Evolutionary conservation across 139 green algal species (phyloP).

Genomic region (Auxenochlorella pyrenoidosa): DNA sequence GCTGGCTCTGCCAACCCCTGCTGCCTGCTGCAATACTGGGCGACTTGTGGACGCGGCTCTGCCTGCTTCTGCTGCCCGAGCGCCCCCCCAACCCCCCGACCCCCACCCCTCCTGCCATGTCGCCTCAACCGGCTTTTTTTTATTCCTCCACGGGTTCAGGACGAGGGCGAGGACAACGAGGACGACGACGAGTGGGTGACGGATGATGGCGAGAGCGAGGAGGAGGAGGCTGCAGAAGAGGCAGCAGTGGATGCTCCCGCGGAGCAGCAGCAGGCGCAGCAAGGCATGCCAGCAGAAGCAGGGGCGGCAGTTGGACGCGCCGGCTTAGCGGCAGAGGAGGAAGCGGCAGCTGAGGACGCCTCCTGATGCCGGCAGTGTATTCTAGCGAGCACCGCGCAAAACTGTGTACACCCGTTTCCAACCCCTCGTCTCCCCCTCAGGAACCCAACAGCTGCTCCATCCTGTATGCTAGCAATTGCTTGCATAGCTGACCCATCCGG

Average conservation of each 20-base stretch:
- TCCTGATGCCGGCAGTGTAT: no score
- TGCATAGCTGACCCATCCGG: no score
- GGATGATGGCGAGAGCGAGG: conserved; percentile 19
- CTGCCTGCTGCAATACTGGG: no score
- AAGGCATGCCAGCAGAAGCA: neutral
- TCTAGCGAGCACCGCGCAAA: neutral
- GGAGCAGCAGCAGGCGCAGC: neutral
- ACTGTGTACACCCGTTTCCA: no score
- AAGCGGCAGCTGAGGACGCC: neutral
- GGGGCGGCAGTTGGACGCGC: neutral
- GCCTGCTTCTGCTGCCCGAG: neutral
- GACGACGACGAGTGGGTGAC: conserved; percentile 24
- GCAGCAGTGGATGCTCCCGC: neutral
- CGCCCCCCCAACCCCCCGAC: no score
- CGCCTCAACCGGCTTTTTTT: no score
- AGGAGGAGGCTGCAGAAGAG: conserved; percentile 20
- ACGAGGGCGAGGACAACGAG: neutral
- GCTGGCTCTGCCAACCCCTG: no score
- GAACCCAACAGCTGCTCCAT: no score
- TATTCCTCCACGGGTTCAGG: neutral
- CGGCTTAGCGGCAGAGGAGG: neutral
- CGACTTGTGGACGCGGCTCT: no score
- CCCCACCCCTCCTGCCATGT: no score
- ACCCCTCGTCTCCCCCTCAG: no score
- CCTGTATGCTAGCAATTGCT: no score